Evolutionary conservation across 2,329 filamentous ascomycete genomes (phyloP).

Genomic region (Phialophora verrucosa): DNA sequence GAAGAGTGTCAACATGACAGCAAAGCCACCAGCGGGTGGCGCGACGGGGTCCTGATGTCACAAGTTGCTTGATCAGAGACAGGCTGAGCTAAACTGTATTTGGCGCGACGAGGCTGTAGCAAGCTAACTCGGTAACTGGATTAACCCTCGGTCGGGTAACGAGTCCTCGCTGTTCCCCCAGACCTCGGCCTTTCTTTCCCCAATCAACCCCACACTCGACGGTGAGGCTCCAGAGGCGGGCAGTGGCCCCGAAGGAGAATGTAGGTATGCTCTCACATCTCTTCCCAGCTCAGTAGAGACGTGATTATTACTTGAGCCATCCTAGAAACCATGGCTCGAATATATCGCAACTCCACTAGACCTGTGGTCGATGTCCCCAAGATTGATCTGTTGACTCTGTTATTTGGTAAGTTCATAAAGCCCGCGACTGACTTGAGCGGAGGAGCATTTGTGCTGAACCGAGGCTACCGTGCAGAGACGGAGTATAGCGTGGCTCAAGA

Average conservation of each 20-base stretch:
- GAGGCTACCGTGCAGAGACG: constrained; percentile 23
- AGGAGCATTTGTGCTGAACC: background rate
- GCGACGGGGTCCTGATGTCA: background rate
- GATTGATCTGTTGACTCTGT: constrained; percentile 34
- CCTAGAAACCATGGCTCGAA: constrained; percentile 24
- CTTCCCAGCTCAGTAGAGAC: background rate
- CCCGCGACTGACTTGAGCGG: background rate
- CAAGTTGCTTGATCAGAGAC: background rate
- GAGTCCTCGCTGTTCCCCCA: background rate
- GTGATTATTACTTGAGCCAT: background rate
- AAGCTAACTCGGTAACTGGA: background rate
- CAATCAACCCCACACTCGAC: constrained; percentile 4
- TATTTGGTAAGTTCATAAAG: constrained; percentile 32
- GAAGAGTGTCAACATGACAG: background rate
- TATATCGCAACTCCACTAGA: constrained; percentile 27
- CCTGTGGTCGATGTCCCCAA: constrained; percentile 36
- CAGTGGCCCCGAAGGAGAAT: background rate
- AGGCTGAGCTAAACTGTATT: background rate
- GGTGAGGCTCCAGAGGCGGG: background rate
- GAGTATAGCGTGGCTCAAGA: constrained; percentile 44
- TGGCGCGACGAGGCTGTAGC: background rate
- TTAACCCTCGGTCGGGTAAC: background rate
- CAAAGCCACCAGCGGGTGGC: background rate
- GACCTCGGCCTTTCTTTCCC: constrained; percentile 11
- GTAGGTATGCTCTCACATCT: background rate